Evolutionary conservation across 306 rosid species (phyloP).

Genomic region (Quercus gilva): DNA sequence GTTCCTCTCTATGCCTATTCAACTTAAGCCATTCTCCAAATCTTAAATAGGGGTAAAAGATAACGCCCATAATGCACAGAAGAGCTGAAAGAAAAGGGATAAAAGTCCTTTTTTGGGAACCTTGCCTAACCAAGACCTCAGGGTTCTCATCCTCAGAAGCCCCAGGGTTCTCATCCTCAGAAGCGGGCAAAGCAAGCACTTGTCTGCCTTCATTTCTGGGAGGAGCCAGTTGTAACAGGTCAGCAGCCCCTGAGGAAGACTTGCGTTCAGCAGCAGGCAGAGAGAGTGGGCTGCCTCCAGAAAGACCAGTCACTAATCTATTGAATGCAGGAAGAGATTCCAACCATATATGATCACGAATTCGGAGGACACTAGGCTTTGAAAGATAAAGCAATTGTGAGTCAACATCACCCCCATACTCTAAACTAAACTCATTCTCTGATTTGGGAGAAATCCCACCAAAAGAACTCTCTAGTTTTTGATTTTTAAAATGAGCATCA

Average conservation of each 20-base stretch:
- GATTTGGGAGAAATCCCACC: conserved; percentile 20
- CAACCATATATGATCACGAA: conserved; percentile 19
- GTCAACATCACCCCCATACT: neutral
- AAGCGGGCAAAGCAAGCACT: conserved; percentile 17
- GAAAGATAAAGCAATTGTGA: conserved; percentile 3
- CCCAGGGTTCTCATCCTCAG: neutral
- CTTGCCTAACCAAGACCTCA: neutral
- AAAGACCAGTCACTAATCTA: conserved; percentile 2
- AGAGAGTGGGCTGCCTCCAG: conserved; percentile 10
- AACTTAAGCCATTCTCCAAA: conserved; percentile 18
- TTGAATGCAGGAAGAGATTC: conserved; percentile 15
- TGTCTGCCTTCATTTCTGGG: neutral
- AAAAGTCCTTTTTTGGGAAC: neutral
- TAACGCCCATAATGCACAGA: conserved; percentile 11
- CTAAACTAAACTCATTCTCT: conserved; percentile 31
- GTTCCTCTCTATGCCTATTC: conserved; percentile 25
- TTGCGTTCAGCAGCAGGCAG: conserved; percentile 6
- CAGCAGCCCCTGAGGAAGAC: neutral
- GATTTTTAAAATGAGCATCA: conserved; percentile 52
- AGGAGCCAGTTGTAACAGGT: conserved; percentile 2
- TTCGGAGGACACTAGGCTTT: conserved; percentile 12
- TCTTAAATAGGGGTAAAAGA: neutral
- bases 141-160: neutral
- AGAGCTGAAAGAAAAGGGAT: conserved; percentile 7
- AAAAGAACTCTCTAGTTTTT: conserved; percentile 24